A percentile compares a stretch with the other conserved stretches of the same genome.
phyloP scores from a whole-genome alignment of 164 flowering plant genomes.

The Kingdonia uniflora region DNA sequence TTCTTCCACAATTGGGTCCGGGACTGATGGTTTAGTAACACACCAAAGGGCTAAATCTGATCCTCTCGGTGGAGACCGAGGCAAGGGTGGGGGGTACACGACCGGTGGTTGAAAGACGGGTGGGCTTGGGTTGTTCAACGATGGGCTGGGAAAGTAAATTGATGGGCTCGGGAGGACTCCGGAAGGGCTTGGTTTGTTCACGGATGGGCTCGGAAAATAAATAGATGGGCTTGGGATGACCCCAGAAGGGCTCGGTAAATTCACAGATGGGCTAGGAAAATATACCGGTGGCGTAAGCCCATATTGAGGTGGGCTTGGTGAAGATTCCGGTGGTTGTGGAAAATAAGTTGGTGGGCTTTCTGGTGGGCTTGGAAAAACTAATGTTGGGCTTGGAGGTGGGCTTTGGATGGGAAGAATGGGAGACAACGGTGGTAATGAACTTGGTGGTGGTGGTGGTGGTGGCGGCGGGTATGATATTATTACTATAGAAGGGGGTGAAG shows the following conservation, averaged over 20 bases:
- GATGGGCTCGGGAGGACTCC: conserved; percentile 23
- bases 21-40: conserved; percentile 91
- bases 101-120: conserved; percentile 61
- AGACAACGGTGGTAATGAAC: conserved; percentile 12
- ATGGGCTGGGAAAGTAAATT: conserved; percentile 5
- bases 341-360: conserved; percentile 11
- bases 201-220: conserved; percentile 17
- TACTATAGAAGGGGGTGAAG: conserved; percentile 30
- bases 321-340: too few species aligned
- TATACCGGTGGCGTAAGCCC: conserved; percentile 9
- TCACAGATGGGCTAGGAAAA: conserved; percentile 12
- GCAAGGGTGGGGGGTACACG: conserved; percentile 61
- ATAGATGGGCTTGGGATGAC: conserved; percentile 29
- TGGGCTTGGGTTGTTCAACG: conserved; percentile 8
- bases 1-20: conserved; percentile 78
- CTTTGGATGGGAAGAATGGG: conserved; percentile 19
- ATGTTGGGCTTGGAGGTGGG: conserved; percentile 25
- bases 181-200: conserved; percentile 17
- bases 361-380: conserved; percentile 3
- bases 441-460: conserved; percentile 10
- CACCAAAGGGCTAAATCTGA: conserved; percentile 52
- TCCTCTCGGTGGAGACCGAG: conserved; percentile 37
- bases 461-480: conserved; percentile 21
- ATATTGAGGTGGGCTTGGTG: not conserved
- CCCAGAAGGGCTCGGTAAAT: conserved; percentile 16